A percentile compares a stretch with the other conserved stretches of the same genome.
These are phyloP conservation scores for Aristolochia californica DNA, from an alignment of 164 flowering plant species.

Conservation along the genomic window DNA sequence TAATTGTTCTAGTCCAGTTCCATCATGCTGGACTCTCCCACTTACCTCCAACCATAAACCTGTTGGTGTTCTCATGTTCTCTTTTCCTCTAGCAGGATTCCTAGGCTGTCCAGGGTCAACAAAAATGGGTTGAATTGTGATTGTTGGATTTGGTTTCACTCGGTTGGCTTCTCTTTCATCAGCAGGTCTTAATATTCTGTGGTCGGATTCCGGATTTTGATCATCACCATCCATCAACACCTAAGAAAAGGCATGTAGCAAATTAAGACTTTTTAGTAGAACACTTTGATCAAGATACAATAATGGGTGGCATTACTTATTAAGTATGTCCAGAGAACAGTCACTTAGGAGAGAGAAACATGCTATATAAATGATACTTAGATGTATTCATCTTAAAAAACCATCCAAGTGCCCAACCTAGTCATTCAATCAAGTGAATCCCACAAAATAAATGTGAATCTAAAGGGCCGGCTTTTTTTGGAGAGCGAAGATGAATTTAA, in stretches of 20 bases:
- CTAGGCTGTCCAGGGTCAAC: conserved; percentile 43
- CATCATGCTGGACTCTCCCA: conserved; percentile 89
- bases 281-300: not conserved
- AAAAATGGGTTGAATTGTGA: conserved; percentile 57
- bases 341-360: not conserved
- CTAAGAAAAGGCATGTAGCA: conserved; percentile 21
- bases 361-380: not conserved
- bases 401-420: not conserved
- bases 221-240: conserved; percentile 76
- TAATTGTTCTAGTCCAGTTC: conserved; percentile 20
- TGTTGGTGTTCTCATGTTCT: conserved; percentile 19
- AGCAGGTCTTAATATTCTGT: conserved; percentile 38
- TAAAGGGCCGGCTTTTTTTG: not conserved
- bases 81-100: conserved; percentile 32
- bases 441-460: not conserved
- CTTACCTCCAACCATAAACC: conserved; percentile 82
- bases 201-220: conserved; percentile 39
- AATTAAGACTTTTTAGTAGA: not conserved
- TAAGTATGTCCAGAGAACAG: not conserved
- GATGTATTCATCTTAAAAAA: not conserved
- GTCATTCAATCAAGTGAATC: not conserved
- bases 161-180: conserved; percentile 69
- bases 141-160: conserved; percentile 74
- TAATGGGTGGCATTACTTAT: not conserved
- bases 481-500: not conserved